Evolutionary conservation across 306 rosid genomes (phyloP), one percentile per base, ranked within the genome.

Genomic region (Pterocarpus macrocarpus): DNA sequence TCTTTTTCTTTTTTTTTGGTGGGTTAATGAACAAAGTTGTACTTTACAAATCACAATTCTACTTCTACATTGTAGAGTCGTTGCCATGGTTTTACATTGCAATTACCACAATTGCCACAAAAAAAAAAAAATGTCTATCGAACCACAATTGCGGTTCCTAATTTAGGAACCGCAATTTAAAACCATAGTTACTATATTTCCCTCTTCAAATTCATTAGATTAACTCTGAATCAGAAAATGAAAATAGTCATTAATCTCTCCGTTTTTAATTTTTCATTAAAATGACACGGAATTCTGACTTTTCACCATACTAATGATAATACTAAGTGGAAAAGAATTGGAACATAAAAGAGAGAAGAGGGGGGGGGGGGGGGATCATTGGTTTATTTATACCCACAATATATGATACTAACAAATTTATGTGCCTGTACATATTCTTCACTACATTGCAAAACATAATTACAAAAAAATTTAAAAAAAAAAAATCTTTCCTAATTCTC

Each of bases 351-450:
- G 3, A 1, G 5, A 16, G 4, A 61, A 15, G 5, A 7, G 8
- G 28, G 8, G 5, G 44, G 12, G 5, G 5, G 8, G 14, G 8
- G 5, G 5, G 8, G 14, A 8, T 34, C 13, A 84, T 57, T 28
- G 45, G 0, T 11, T 59, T 52, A 73, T 85, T 59, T 39, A 83
- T 72, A 64, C 2, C 77, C 36, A 80, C 47, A 58, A 77, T 7
- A 72, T 44, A 22, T 72, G 70, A 64, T 47, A 47, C 53, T 5
- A 64, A 78, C 72, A 82, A 8, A 12, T 64, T 64, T 34, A n/a
- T n/a, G 67, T 81, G 81, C 79, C 82, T 86, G 43, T 86, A 89
- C 92, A 90, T 16, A 64, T 33, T 38, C 11, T 32, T 64, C 53
- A 7, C 58, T 45, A 69, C 71, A 58, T 28, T 2, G 8, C 17